Conservation (phyloP, 1,284 basidiomycete genomes). For the Mycena citricolor region DNA sequence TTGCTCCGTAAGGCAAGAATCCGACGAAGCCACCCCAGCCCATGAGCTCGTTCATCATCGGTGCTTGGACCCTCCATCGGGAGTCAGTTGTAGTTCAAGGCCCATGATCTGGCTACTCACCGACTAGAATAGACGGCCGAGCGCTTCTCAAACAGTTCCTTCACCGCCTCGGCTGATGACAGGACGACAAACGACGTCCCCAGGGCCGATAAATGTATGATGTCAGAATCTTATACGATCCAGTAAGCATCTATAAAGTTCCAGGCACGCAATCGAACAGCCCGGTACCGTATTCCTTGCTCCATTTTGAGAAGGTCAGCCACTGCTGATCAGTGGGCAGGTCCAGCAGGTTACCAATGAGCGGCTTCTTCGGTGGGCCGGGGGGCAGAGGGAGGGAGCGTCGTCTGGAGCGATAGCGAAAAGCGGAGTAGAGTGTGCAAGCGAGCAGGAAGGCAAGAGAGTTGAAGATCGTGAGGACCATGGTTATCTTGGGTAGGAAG, state of each 20-base stretch:
- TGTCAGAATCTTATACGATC: slow-evolving; percentile 30
- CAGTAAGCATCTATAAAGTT: background rate
- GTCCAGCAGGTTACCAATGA: slow-evolving; percentile 12
- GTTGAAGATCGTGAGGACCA: too few species aligned
- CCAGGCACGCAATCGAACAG: background rate
- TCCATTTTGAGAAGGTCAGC: slow-evolving; percentile 9
- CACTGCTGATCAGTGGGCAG: slow-evolving; percentile 6
- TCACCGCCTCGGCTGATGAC: slow-evolving; percentile 24
- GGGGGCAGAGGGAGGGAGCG: slow-evolving; percentile 11
- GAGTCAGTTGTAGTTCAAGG: slow-evolving; percentile 12
- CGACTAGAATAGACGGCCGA: slow-evolving; percentile 33
- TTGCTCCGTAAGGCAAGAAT: slow-evolving; percentile 1
- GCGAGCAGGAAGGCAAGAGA: too few species aligned
- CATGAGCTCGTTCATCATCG: slow-evolving; percentile 27
- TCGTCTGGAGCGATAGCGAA: too few species aligned
- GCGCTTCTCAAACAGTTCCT: slow-evolving; percentile 34
- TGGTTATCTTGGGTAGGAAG: too few species aligned
- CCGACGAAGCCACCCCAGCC: slow-evolving; percentile 28
- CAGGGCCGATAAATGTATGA: slow-evolving; percentile 13
- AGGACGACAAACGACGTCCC: slow-evolving; percentile 12
- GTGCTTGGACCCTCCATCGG: slow-evolving; percentile 2
- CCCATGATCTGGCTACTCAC: slow-evolving; percentile 25
- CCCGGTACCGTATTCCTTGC: slow-evolving; percentile 4
- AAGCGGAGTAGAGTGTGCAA: too few species aligned
- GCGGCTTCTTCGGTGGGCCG: slow-evolving; percentile 7